Evolutionary conservation across 108 stramenopile genomes (phyloP), one percentile per base, ranked within the genome.

Genomic region (Nitzschia sp.): DNA sequence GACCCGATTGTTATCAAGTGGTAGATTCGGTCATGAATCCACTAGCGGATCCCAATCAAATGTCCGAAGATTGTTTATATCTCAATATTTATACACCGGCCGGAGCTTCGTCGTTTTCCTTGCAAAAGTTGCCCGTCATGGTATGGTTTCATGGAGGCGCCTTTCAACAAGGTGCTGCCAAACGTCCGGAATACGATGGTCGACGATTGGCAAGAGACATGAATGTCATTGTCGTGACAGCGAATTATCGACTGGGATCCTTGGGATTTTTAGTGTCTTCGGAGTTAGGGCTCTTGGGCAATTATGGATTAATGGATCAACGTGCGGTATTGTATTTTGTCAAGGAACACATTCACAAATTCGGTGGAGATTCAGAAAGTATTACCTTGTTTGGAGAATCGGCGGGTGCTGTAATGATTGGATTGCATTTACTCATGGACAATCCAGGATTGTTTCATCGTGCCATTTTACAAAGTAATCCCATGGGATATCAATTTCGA

Each of bases 311-410:
- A 49, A 79, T 77, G 74, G 91, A 87, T 68, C 93, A 96, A 74
- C 65, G 85, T 19, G 82, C 86, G 11, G 96, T 87, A 24, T 46
- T 96, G 55, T 82, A 89, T 66, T 96, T 87, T 83, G 80, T 94
- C 46, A 72, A 89, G 57, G 73, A 78, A 9, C 88, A 92, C 61
- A 92, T 95, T 67, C 64, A 59, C 17, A 49, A 76, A 17, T 96
- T 96, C 77, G 93, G 96, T n/a, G 96, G 96, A 28, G 86, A 96
- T 79, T 82, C 91, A 8, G 54, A 80, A 45, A 71, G 71, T 55
- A 87, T 96, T 34, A 93, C 91, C 11, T 64, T 96, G 2, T 95
- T 95, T 76, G 96, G 96, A 25, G 89, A 88, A 54, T 81, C 79
- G 55, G 91, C 94, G 1, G 96, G 96, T 13, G 80, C 82, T 19